A percentile compares a stretch with the other conserved stretches of the same genome.
phyloP scores from a whole-genome alignment of 2,329 filamentous ascomycete species.

The Claviceps sp. region DNA sequence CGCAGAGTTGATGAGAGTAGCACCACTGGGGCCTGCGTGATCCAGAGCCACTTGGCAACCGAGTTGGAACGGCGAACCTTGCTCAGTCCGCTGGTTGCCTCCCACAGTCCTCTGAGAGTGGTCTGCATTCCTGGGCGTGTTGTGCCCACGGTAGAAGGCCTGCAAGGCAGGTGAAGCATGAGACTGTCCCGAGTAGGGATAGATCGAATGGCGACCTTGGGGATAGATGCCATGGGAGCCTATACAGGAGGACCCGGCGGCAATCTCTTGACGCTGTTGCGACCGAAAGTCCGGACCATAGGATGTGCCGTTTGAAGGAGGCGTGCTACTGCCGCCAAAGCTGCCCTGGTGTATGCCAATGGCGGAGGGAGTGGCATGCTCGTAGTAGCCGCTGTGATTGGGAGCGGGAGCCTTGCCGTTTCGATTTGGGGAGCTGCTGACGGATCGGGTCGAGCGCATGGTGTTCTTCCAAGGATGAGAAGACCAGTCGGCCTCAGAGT shows the following conservation, averaged over 20 bases:
- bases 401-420: constrained; percentile 34
- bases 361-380: constrained; percentile 29
- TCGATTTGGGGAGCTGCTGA: constrained; percentile 45
- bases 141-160: constrained; percentile 23
- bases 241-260: constrained; percentile 27
- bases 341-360: constrained; percentile 25
- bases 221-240: constrained; percentile 16
- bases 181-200: constrained; percentile 42
- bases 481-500: constrained; percentile 55
- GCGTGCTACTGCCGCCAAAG: constrained; percentile 12
- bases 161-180: constrained; percentile 27
- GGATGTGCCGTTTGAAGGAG: constrained; percentile 13
- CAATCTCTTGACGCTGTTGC: constrained; percentile 18
- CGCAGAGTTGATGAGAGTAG: constrained; percentile 16
- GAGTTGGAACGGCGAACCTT: constrained; percentile 23
- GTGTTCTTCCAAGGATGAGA: constrained; percentile 47
- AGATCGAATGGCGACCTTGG: constrained; percentile 38
- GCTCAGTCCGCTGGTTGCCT: constrained; percentile 22
- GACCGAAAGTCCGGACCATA: constrained; percentile 14
- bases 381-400: constrained; percentile 31
- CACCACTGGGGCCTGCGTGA: constrained; percentile 11
- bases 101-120: constrained; percentile 32
- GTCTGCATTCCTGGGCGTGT: constrained; percentile 28
- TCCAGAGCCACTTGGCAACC: constrained; percentile 21
- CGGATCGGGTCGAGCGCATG: constrained; percentile 27